phyloP scores from a whole-genome alignment of 2,329 filamentous ascomycete species.

The Trichoderma simmonsii region DNA sequence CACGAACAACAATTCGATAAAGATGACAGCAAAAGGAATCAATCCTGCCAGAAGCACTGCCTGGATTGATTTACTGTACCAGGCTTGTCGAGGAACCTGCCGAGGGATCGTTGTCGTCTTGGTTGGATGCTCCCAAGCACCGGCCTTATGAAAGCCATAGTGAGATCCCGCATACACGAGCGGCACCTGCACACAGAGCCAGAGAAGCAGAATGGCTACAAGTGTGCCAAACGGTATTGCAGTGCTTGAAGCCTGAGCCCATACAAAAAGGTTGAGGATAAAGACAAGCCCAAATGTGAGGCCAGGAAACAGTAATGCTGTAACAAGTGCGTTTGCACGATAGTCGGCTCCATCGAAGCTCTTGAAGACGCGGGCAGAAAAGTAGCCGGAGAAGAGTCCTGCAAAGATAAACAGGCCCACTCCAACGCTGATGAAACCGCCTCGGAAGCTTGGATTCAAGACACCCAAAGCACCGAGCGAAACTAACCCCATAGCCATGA shows the following conservation, averaged over 20 bases:
- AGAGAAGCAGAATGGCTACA: conserved; percentile 68
- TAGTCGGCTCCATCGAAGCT: conserved; percentile 76
- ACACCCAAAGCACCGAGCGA: conserved; percentile 71
- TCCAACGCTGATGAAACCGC: conserved; percentile 81
- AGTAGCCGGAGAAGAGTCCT: conserved; percentile 82
- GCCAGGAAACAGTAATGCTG: conserved; percentile 75
- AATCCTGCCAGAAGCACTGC: conserved; percentile 70
- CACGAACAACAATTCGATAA: conserved; percentile 82
- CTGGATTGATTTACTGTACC: conserved; percentile 66
- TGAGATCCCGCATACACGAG: conserved; percentile 79
- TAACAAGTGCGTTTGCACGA: conserved; percentile 73
- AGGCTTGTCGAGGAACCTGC: conserved; percentile 70
- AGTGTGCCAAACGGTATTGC: conserved; percentile 81
- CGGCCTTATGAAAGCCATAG: conserved; percentile 66
- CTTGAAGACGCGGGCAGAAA: conserved; percentile 77
- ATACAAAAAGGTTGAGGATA: conserved; percentile 82
- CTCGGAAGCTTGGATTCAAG: conserved; percentile 83
- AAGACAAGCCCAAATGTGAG: conserved; percentile 72
- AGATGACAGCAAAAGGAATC: conserved; percentile 81
- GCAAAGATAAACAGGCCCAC: conserved; percentile 80
- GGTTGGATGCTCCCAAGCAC: conserved; percentile 76
- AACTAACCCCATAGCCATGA: conserved; percentile 73
- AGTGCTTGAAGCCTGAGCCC: conserved; percentile 84
- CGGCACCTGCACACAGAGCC: conserved; percentile 82
- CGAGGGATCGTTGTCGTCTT: conserved; percentile 70